Base-by-base conservation (phyloP, 345 rosid genomes). In the Lepidium africanum region DNA sequence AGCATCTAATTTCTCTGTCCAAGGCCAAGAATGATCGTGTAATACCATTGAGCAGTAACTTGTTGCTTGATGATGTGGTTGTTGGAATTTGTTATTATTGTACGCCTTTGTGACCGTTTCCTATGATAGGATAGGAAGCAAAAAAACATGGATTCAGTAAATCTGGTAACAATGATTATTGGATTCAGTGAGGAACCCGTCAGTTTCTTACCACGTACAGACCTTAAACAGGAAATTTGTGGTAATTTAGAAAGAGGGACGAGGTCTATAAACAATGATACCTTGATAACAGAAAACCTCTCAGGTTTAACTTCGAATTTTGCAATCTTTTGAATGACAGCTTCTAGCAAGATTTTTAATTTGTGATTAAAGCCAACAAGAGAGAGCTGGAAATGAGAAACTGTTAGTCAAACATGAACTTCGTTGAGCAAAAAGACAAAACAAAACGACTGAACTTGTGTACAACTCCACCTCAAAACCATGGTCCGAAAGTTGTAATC, bases 301-400 rank as follows among this genome's bases (percentile, higher is more conserved):
- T 86, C 88, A 33, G 82, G 83, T 65, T 78, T 81, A 65, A 92
- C 98, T 79, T 86, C 48, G 62, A 87, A 92, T 15, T 76, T 80
- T 63, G 92, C 84, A 47, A 89, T 89, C 72, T 87, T 86, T 65
- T 79, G 65, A 10, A 85, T 37, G 25, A 92, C 65, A 45, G 84
- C 83, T 77, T 89, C 91, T 72, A 92, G 74, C 63, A 92, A 75
- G 77, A 85, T 83, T 78, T 83, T 82, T 77, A 92, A 56, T 71
- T 89, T 92, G 83, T 92, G 86, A 76, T 87, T 89, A 75, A 87
- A 89, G 66, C 98, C 98, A 69, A 65, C 16, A 77, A 92, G 66
- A 32, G 77, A 74, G 51, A 89, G 88, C 96, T 92, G 30, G 63
- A 66, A 33, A 67, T 63, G 55, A 62, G 70, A 59, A 73, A 30